Evolutionary conservation across 2,329 filamentous ascomycete species (phyloP), one percentile per base, ranked within the genome.

Genomic region (Elsinoe fawcettii): DNA sequence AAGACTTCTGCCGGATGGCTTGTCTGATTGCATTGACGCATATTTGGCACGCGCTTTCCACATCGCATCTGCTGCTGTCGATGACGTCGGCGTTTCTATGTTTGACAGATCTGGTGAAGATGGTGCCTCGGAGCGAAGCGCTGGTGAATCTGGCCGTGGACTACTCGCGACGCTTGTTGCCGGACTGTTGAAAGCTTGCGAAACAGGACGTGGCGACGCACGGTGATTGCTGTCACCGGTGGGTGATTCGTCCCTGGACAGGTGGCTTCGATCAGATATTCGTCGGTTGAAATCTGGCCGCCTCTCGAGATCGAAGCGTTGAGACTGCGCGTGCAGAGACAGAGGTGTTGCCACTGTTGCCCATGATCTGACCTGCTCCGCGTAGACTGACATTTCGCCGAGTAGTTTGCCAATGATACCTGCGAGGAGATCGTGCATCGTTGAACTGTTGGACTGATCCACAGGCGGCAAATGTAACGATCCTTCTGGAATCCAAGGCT

Each of bases 371-470:
- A 56, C 41, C 30, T 43, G 53, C 59, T 70, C 74, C 30, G 75
- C 74, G 54, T 77, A 70, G 1, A 72, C 74, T 2, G 72, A 74
- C 67, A 79, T 70, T 56, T 78, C 76, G 23, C 71, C 71, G 32
- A 79, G 64, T 30, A 78, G 68, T 14, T 66, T 71, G 25, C 73
- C 69, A 3, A 75, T 74, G 2, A 77, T 56, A 62, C 74, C 70
- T 61, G 74, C 74, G 63, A 78, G 72, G 49, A 77, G 66, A 1
- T 73, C 73, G 60, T 74, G 73, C 61, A 77, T 70, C 1, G 90
- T 93, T 1, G 90, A 93, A 51, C 83, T 80, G 66, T 84, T 88
- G 46, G 84, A 87, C 25, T 83, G 76, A 58, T 85, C 79, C 18
- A 75, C 74, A 0, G 85, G 82, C 14, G 90, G 90, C 23, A 96